These are phyloP conservation scores for Collariella sp. DNA, from an alignment of 495 filamentous ascomycete species.

Conservation along the genomic window DNA sequence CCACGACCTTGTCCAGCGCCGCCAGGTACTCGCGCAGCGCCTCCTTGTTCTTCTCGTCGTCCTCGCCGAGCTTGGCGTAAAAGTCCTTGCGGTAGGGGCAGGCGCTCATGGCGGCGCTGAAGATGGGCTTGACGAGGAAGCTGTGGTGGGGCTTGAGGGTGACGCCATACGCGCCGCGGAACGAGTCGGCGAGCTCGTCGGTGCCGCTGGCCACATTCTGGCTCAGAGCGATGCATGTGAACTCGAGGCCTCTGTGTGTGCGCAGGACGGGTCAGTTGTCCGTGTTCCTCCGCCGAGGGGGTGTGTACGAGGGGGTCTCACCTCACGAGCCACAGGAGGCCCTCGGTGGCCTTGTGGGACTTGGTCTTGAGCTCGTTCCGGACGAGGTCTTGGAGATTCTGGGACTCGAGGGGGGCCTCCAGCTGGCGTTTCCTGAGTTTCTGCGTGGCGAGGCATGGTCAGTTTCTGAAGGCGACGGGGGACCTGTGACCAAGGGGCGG, in stretches of 20 bases:
- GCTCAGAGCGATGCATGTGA: constrained; percentile 76
- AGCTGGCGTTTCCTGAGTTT: constrained; percentile 84
- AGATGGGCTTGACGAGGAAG: constrained; percentile 78
- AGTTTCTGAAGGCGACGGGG: neutral
- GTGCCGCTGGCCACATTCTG: constrained; percentile 56
- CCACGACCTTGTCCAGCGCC: constrained; percentile 64
- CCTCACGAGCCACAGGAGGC: constrained; percentile 86
- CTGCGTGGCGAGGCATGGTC: constrained; percentile 35
- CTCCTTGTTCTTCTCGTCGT: constrained; percentile 50
- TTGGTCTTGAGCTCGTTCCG: constrained; percentile 78
- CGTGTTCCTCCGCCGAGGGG: too few species aligned
- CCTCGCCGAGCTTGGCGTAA: constrained; percentile 71
- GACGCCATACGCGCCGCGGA: constrained; percentile 70
- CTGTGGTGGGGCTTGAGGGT: constrained; percentile 89
- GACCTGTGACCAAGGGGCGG: neutral
- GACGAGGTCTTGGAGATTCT: constrained; percentile 74
- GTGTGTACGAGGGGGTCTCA: constrained; percentile 29
- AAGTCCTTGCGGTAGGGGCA: constrained; percentile 89
- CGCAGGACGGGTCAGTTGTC: constrained; percentile 1
- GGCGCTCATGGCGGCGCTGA: constrained; percentile 83
- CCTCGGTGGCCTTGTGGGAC: constrained; percentile 79
- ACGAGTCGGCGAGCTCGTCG: constrained; percentile 75
- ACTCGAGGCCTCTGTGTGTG: constrained; percentile 68
- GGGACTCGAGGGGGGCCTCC: constrained; percentile 64
- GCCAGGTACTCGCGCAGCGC: constrained; percentile 61